phyloP scores from a whole-genome alignment of 345 rosid genomes.

The Gossypium turneri region DNA sequence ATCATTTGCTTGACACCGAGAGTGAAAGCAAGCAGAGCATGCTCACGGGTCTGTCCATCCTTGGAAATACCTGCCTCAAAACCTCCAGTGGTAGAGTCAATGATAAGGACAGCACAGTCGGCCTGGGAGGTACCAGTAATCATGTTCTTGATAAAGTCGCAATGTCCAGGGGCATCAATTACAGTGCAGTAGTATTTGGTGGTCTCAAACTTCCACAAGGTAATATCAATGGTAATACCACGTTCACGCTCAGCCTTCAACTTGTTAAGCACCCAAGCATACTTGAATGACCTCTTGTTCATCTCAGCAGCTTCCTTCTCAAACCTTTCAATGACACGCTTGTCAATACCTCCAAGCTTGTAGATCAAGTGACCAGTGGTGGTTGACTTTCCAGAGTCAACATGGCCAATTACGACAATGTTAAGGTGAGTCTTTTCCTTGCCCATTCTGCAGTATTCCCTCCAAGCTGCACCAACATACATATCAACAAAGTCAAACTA shows the following conservation, averaged over 20 bases:
- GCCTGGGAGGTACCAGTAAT: conserved; percentile 88
- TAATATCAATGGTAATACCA: conserved; percentile 91
- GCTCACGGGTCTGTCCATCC: conserved; percentile 86
- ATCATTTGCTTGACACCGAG: conserved; percentile 91
- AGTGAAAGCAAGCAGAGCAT: conserved; percentile 84
- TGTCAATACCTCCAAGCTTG: conserved; percentile 12
- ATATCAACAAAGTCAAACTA: no score
- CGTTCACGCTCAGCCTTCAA: conserved; percentile 95
- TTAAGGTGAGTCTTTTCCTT: not conserved
- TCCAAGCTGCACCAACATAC: conserved; percentile 7
- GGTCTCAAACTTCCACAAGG: conserved; percentile 91
- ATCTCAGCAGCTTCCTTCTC: conserved; percentile 12
- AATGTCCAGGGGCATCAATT: conserved; percentile 90
- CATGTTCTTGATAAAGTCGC: conserved; percentile 83
- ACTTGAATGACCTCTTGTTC: conserved; percentile 9
- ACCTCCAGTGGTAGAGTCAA: conserved; percentile 82
- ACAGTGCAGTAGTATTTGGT: conserved; percentile 88
- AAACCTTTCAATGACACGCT: conserved; percentile 5
- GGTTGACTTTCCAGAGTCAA: conserved; percentile 6
- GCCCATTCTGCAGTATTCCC: conserved; percentile 6
- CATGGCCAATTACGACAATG: conserved; percentile 5
- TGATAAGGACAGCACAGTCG: conserved; percentile 75
- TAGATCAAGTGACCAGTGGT: conserved; percentile 12
- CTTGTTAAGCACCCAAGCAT: conserved; percentile 59
- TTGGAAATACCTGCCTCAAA: conserved; percentile 80